Percentiles rank a stretch among this genome's conserved stretches.
These are phyloP conservation scores for Colletotrichum sp. DNA, from an alignment of 2,329 filamentous ascomycete genomes.

Conservation along the genomic window DNA sequence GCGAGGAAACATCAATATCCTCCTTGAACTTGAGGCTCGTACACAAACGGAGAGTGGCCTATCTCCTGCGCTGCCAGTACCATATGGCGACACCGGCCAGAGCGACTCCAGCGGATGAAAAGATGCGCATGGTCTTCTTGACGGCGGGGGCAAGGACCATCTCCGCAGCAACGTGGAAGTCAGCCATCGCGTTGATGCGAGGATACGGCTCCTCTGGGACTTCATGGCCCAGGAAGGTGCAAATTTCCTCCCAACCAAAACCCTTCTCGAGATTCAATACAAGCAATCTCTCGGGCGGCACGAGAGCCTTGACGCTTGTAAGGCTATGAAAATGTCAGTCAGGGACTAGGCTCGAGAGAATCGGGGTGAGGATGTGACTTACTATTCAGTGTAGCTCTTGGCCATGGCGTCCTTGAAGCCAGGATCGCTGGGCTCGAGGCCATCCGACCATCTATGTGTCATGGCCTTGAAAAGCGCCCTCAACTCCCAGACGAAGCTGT, in stretches of 20 bases:
- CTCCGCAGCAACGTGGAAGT: conserved; percentile 16
- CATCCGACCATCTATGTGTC: conserved; percentile 12
- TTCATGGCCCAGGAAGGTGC: conserved; percentile 32
- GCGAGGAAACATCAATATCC: not conserved
- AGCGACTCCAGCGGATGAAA: not conserved
- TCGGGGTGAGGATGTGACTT: not conserved
- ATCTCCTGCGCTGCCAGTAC: conserved; percentile 11
- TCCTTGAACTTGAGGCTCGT: not conserved
- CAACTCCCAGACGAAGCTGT: conserved; percentile 14
- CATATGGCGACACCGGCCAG: not conserved
- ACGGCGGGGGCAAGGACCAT: conserved; percentile 13
- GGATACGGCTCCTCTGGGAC: conserved; percentile 34
- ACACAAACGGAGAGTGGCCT: not conserved
- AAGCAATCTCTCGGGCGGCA: conserved; percentile 32
- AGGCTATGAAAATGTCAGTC: conserved; percentile 22
- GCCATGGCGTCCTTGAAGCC: conserved; percentile 3
- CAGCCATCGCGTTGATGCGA: conserved; percentile 19
- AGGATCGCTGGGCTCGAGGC: not conserved
- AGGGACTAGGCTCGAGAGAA: too few relatives aligned
- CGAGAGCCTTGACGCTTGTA: conserved; percentile 24
- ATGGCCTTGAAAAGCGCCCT: conserved; percentile 11
- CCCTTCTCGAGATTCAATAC: conserved; percentile 36
- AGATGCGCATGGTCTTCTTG: conserved; percentile 6
- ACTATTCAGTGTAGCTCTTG: conserved; percentile 11
- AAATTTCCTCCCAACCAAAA: conserved; percentile 41